These are phyloP conservation scores for Ceratobasidium sp. DNA, from an alignment of 1,284 basidiomycete species.

Conservation along the genomic window DNA sequence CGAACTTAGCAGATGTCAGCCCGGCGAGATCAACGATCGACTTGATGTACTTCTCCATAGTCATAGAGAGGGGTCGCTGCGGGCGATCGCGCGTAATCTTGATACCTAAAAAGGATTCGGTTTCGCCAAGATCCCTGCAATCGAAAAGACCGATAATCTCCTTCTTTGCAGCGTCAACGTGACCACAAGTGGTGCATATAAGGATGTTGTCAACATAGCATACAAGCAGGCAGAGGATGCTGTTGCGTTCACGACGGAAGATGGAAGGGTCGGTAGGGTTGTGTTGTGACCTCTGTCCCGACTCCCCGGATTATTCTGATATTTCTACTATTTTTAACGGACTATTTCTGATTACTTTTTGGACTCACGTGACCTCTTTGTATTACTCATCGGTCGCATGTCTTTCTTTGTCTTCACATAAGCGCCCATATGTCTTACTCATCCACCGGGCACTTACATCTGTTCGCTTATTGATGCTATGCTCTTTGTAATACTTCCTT, in stretches of 20 bases:
- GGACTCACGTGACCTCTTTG: too few relatives aligned
- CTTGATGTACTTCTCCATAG: constrained; percentile 34
- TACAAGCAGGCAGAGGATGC: background rate
- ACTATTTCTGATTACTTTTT: too few relatives aligned
- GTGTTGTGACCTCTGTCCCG: too few relatives aligned
- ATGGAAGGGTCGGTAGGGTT: background rate
- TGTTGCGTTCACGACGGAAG: background rate
- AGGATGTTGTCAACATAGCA: constrained; percentile 33
- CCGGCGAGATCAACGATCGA: constrained; percentile 41
- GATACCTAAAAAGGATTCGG: constrained; percentile 44
- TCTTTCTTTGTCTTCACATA: too few relatives aligned
- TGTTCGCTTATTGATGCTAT: too few relatives aligned
- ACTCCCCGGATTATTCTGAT: too few relatives aligned
- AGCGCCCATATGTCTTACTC: too few relatives aligned
- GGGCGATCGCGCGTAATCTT: constrained; percentile 17
- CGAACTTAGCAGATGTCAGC: constrained; percentile 9
- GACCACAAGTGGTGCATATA: constrained; percentile 8
- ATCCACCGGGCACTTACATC: too few relatives aligned
- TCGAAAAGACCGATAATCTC: constrained; percentile 1
- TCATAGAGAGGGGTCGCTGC: constrained; percentile 29
- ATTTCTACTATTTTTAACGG: too few relatives aligned
- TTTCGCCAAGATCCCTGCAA: constrained; percentile 41
- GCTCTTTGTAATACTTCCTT: too few relatives aligned
- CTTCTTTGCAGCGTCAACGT: background rate
- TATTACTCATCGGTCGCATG: too few relatives aligned